Conservation (phyloP, 352 stramenopile genomes). For the Phytophthora pseudosyringae region DNA sequence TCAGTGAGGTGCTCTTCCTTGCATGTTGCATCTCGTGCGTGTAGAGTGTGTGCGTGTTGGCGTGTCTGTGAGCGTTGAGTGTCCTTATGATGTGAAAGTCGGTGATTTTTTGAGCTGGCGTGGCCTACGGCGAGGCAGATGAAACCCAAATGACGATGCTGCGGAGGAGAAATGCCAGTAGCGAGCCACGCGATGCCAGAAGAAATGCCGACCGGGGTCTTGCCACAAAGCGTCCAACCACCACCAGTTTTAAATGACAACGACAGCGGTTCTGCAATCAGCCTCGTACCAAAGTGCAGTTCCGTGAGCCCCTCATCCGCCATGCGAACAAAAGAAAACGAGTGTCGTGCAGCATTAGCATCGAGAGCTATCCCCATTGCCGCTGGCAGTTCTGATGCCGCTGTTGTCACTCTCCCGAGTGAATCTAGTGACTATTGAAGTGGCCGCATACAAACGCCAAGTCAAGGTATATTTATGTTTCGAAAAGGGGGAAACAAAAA, state of each 20-base stretch:
- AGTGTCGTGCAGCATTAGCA: background rate
- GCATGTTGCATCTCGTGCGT: constrained; percentile 33
- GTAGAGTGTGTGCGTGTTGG: constrained; percentile 27
- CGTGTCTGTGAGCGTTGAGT: constrained; percentile 19
- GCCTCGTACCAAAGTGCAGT: constrained; percentile 4
- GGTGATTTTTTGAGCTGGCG: background rate
- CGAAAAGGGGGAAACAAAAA: background rate
- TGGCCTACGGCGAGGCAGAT: background rate
- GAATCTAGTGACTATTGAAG: constrained; percentile 28
- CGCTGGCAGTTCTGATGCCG: no score
- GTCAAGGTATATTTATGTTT: constrained; percentile 20
- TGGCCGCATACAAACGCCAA: constrained; percentile 17
- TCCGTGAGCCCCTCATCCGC: constrained; percentile 3
- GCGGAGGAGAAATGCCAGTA: constrained; percentile 3
- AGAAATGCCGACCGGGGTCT: background rate
- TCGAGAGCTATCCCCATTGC: no score
- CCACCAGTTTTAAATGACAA: constrained; percentile 28
- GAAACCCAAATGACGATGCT: background rate
- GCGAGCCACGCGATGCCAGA: background rate
- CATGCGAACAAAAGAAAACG: background rate
- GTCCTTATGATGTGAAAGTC: constrained; percentile 17
- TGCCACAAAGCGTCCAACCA: constrained; percentile 4
- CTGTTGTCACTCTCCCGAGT: constrained; percentile 15
- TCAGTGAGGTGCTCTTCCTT: constrained; percentile 26
- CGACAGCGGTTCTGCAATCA: constrained; percentile 21